A percentile compares a stretch with the other conserved stretches of the same genome.
Conservation (phyloP, 768 basidiomycete species). For the Phallus indusiatus region DNA sequence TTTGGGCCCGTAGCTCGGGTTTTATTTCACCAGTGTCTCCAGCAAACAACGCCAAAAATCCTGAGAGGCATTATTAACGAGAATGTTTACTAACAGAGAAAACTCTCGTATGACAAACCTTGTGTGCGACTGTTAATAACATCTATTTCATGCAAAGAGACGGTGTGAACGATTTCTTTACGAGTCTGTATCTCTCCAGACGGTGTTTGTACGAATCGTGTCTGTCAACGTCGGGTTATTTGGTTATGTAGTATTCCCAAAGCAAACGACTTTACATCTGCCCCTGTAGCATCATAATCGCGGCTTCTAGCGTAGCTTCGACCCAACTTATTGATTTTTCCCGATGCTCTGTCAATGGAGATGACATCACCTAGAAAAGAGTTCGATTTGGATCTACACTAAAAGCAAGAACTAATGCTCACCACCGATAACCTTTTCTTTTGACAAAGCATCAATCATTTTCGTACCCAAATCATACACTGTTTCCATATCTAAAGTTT, state of each 20-base stretch:
- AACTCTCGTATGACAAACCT: constrained; percentile 22
- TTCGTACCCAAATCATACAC: constrained; percentile 97
- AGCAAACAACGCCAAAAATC: constrained; percentile 89
- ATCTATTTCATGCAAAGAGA: constrained; percentile 97
- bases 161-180: constrained; percentile 95
- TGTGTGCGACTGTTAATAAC: constrained; percentile 98
- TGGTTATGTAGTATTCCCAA: not conserved
- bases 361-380: constrained; percentile 75
- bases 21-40: constrained; percentile 99
- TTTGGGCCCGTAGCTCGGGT: constrained; percentile 91
- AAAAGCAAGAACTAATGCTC: not conserved
- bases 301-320: constrained; percentile 94
- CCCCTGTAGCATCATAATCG: constrained; percentile 99
- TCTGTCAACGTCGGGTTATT: constrained; percentile 38
- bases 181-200: constrained; percentile 97
- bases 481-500: constrained; percentile 99
- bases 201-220: constrained; percentile 96
- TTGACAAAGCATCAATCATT: constrained; percentile 97
- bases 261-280: constrained; percentile 59
- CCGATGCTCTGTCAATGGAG: constrained; percentile 94
- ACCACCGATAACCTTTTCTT: constrained; percentile 79
- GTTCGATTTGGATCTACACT: not conserved
- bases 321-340: constrained; percentile 93
- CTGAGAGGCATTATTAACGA: not conserved
- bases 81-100: not conserved